Base-by-base conservation (phyloP, 805 yeast genomes). In the Lipomyces mesembrius region DNA sequence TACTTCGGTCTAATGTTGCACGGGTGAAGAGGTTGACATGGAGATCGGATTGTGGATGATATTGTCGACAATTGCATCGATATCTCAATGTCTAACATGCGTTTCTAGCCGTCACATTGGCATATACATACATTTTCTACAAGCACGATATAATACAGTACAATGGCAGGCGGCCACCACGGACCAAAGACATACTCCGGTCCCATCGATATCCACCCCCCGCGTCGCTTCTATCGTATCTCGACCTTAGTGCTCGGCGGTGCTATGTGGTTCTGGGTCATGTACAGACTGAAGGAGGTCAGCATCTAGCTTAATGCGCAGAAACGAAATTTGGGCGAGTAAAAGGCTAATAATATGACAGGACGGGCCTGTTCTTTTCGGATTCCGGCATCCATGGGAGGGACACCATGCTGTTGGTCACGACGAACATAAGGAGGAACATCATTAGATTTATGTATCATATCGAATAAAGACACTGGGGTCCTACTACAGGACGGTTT, bases 221-320 rank as follows among this genome's bases (percentile, higher is more conserved):
- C 87, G 53, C 79, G 84, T 1, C 62, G 64, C 22, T 79, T 83
- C 54, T 84, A 88, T 74, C 83, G 84, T 65, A 81, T 86, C 78
- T 83, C 88, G 25, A 84, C 91, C 57, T 88, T 88, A 73, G 77
- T 83, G 25, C 82, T 91, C 55, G 97, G 97, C 11, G 96, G 94
- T 52, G 83, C 92, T 62, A 88, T 90, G 91, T 90, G 95, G 90
- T 91, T 90, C 79, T 91, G 94, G 90, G 84, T 91, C 69, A 83
- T 91, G 75, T 91, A 89, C 83, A 83, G 97, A 77, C 82, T 90
- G 51, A 72, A 72, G 53, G 57, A 72, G 57, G 73, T 66, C 32
- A 34, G 66, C 37, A 7, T 17, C 49, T 7, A 12, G 49, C 20
- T 7, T 43, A 12, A 6, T 17, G 6, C 14, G 39, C 39, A 35